These are phyloP conservation scores for Colletotrichum sp. DNA, from an alignment of 2,329 filamentous ascomycete species.

Conservation along the genomic window DNA sequence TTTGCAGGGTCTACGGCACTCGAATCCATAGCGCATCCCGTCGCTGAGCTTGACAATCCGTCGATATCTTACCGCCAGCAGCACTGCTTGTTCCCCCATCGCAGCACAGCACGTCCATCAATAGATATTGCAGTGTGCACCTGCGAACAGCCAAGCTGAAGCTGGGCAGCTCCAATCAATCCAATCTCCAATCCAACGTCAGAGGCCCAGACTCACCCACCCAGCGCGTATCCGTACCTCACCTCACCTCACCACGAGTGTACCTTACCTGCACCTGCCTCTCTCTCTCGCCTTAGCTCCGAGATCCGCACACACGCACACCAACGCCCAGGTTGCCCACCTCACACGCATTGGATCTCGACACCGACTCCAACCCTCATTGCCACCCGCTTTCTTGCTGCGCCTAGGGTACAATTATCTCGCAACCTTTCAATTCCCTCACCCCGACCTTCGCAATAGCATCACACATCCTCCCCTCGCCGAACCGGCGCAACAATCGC, in stretches of 20 bases:
- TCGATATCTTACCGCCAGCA: neutral
- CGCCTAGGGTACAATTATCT: neutral
- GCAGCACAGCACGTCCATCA: neutral
- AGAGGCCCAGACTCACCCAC: neutral
- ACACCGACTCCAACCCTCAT: slow-evolving; percentile 1
- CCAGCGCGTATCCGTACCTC: neutral
- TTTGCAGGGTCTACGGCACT: neutral
- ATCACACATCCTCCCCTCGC: slow-evolving; percentile 1
- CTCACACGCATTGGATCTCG: neutral
- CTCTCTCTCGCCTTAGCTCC: neutral
- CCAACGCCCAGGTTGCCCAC: neutral
- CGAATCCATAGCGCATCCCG: neutral
- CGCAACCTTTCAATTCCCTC: neutral
- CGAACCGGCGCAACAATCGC: neutral
- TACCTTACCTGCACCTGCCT: neutral
- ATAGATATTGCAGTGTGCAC: neutral
- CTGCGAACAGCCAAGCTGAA: neutral
- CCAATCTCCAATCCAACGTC: neutral
- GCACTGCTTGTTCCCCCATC: neutral
- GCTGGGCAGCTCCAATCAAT: neutral
- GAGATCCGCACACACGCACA: neutral
- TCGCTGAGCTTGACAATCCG: neutral
- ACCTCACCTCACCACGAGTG: neutral
- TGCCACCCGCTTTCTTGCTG: slow-evolving; percentile 1
- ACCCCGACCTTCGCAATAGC: slow-evolving; percentile 8